Base-by-base conservation (phyloP, 2,329 filamentous ascomycete species). In the Monosporascus sp. region DNA sequence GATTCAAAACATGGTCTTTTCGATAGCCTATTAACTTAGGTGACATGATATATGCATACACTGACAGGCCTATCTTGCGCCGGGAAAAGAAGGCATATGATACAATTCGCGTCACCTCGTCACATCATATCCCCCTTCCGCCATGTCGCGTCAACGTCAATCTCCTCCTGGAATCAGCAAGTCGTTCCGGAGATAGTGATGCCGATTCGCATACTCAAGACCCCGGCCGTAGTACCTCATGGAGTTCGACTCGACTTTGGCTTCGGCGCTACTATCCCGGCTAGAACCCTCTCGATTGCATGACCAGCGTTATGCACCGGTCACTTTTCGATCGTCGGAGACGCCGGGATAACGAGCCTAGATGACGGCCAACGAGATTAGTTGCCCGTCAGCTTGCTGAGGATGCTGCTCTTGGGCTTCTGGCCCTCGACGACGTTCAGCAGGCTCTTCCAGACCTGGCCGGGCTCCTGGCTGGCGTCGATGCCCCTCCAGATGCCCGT, bases 401-500 rank as follows among this genome's bases (percentile, higher is more conserved):
- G 65, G 59, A 80, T 70, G 55, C 70, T 64, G 60, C 59, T 57
- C 57, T 57, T 58, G 64, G 74, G 75, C 69, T 80, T 78, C 61
- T 86, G 78, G 64, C 84, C 79, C 53, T 87, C 84, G 69, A 99
- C 93, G 65, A 97, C 86, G 66, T 85, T 84, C 58, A 97, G 79
- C 72, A 99, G 78, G 72, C 86, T 90, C 80, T 91, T 92, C 94
- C 94, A 99, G 58, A 99, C 94, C 73, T 92, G 87, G 48, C 90
- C 89, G 20, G 94, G 94, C 76, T 96, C 87, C 79, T 99, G 91
- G 78, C 89, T 95, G 60, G 94, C 94, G 72, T 99, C 94, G 66
- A 99, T 84, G 58, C 88, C 88, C 74, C 87, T 88, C 94, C 94
- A 99, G 79, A 99, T 97, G 63, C 92, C 92, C 49, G 89, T 96